A percentile compares a stretch with the other conserved stretches of the same genome.
These are phyloP conservation scores for Colletotrichum graminicola DNA, from an alignment of 2,329 filamentous ascomycete genomes.

Conservation along the genomic window DNA sequence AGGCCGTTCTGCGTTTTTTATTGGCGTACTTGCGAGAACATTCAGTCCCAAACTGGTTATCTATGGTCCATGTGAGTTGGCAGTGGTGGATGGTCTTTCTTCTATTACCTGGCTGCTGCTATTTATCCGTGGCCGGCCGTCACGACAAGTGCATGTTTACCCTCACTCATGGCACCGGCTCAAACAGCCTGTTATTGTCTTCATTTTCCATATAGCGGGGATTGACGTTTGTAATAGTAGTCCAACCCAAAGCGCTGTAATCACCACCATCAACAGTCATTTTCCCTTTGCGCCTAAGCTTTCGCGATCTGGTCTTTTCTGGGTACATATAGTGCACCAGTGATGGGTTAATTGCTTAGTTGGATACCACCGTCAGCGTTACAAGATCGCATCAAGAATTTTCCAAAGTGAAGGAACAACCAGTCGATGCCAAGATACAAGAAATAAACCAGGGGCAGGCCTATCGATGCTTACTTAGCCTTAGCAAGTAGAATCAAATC, in stretches of 20 bases:
- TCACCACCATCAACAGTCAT: not conserved
- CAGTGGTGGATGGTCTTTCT: not conserved
- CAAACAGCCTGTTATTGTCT: not conserved
- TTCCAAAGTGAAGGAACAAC: too few relatives aligned
- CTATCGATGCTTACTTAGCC: not conserved
- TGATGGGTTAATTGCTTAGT: not conserved
- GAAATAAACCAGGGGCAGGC: not conserved
- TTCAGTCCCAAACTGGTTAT: not conserved
- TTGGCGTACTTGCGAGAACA: constrained; percentile 1
- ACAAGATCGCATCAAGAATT: not conserved
- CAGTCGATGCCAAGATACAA: not conserved
- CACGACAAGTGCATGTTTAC: not conserved
- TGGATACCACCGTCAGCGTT: not conserved
- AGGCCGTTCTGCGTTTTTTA: not conserved
- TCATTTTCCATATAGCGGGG: not conserved
- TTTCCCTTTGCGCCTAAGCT: not conserved
- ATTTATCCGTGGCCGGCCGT: not conserved
- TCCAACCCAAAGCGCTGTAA: not conserved
- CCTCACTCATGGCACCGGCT: not conserved
- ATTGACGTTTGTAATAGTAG: not conserved
- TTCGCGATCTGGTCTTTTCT: not conserved
- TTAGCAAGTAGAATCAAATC: constrained; percentile 1
- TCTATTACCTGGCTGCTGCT: not conserved
- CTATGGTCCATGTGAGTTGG: not conserved
- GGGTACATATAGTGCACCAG: not conserved